Evolutionary conservation across 2,329 filamentous ascomycete genomes (phyloP).

Genomic region (Onygenales sp.): DNA sequence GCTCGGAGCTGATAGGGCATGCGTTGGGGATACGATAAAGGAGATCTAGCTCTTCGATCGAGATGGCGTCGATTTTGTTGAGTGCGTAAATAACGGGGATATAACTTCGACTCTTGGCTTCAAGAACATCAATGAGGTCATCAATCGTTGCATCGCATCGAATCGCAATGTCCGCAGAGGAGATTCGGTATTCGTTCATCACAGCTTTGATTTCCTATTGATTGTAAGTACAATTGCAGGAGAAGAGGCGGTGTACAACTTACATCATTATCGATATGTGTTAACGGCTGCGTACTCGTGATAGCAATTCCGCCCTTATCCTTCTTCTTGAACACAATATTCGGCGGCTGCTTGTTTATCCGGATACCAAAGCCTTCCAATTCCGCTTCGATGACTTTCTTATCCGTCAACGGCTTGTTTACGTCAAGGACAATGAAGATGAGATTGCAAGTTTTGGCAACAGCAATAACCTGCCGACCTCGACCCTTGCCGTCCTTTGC

Average conservation of each 20-base stretch:
- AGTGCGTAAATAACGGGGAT: conserved; percentile 98
- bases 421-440: conserved; percentile 99
- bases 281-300: conserved; percentile 84
- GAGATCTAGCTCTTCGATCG: conserved; percentile 92
- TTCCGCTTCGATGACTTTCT: conserved; percentile 88
- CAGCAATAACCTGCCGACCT: conserved; percentile 96
- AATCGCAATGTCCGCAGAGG: conserved; percentile 93
- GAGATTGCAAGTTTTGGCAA: conserved; percentile 95
- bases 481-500: conserved; percentile 97
- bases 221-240: not conserved
- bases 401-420: conserved; percentile 96
- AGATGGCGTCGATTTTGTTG: conserved; percentile 98
- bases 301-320: conserved; percentile 96
- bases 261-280: conserved; percentile 79
- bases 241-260: conserved; percentile 11
- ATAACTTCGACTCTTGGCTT: conserved; percentile 89
- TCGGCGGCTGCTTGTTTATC: conserved; percentile 93
- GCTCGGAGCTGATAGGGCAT: conserved; percentile 92
- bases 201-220: conserved; percentile 83
- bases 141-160: conserved; percentile 96
- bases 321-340: conserved; percentile 99
- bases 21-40: conserved; percentile 95
- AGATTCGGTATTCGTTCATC: conserved; percentile 93
- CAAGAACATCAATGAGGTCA: conserved; percentile 90
- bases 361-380: conserved; percentile 95